These are phyloP conservation scores for Monascus ruber DNA, from an alignment of 2,329 filamentous ascomycete genomes.

Conservation along the genomic window DNA sequence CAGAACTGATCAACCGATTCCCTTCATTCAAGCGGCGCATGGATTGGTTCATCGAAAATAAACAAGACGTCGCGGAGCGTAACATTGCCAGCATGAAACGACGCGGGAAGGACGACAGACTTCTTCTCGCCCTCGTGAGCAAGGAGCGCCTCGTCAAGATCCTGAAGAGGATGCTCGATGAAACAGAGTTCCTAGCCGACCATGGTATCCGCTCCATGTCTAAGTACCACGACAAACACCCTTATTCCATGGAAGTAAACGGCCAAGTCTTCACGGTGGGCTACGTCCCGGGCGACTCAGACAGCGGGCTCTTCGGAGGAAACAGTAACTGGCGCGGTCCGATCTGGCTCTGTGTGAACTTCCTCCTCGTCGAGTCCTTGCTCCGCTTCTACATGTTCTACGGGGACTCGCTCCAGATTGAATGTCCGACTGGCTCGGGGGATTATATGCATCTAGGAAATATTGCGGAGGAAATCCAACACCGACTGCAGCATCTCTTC, in stretches of 20 bases:
- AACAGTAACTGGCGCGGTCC: conserved; percentile 98
- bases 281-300: conserved; percentile 91
- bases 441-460: conserved; percentile 93
- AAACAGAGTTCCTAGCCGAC: conserved; percentile 82
- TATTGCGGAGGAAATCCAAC: conserved; percentile 88
- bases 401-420: conserved; percentile 73
- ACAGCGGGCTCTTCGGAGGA: conserved; percentile 87
- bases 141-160: conserved; percentile 87
- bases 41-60: conserved; percentile 88
- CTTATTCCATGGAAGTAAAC: conserved; percentile 92
- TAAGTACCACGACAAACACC: conserved; percentile 79
- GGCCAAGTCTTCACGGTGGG: conserved; percentile 77
- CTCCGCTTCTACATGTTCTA: conserved; percentile 96
- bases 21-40: conserved; percentile 87
- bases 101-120: conserved; percentile 78
- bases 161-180: conserved; percentile 80
- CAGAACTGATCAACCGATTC: conserved; percentile 82
- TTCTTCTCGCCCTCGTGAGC: conserved; percentile 81
- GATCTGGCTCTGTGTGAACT: conserved; percentile 94
- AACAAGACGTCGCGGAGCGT: conserved; percentile 73
- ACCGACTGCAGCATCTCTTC: conserved; percentile 86
- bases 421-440: conserved; percentile 86
- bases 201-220: conserved; percentile 87
- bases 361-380: conserved; percentile 85
- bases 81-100: conserved; percentile 91